These are phyloP conservation scores for Nigrograna mackinnonii DNA, from an alignment of 2,329 filamentous ascomycete species.

Conservation along the genomic window DNA sequence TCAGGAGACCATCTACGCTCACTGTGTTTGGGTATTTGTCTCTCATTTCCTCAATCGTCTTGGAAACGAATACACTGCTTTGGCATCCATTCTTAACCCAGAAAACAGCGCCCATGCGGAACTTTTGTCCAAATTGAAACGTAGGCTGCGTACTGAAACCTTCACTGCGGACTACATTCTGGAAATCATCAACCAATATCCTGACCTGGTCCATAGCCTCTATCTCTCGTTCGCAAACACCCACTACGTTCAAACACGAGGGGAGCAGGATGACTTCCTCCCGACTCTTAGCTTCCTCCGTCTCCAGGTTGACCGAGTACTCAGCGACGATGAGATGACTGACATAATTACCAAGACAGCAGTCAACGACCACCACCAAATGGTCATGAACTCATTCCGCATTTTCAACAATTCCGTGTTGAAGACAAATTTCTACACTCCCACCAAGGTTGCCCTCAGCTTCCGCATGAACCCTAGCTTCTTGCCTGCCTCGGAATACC, in stretches of 20 bases:
- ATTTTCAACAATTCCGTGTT: constrained; percentile 92
- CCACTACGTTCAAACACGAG: constrained; percentile 73
- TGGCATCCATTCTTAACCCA: constrained; percentile 77
- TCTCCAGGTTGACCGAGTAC: constrained; percentile 66
- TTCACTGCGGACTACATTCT: constrained; percentile 98
- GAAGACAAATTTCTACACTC: constrained; percentile 98
- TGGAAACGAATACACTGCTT: constrained; percentile 85
- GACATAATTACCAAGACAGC: constrained; percentile 44
- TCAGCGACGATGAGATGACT: constrained; percentile 41
- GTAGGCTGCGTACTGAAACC: constrained; percentile 90
- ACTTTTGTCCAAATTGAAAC: constrained; percentile 91
- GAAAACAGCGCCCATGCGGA: constrained; percentile 85
- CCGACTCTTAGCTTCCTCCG: constrained; percentile 70
- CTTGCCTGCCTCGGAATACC: constrained; percentile 89
- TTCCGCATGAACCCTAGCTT: constrained; percentile 92
- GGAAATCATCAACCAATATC: constrained; percentile 93
- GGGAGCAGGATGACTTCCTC: constrained; percentile 69
- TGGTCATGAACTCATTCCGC: constrained; percentile 96
- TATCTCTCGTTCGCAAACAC: constrained; percentile 91
- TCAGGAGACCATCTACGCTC: constrained; percentile 95
- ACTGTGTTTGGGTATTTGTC: constrained; percentile 96
- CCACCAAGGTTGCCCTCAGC: constrained; percentile 96
- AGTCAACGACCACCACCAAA: constrained; percentile 89
- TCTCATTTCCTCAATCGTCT: constrained; percentile 98
- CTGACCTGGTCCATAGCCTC: constrained; percentile 80